phyloP scores from a whole-genome alignment of 2,329 filamentous ascomycete genomes.

The Coniella vitis region DNA sequence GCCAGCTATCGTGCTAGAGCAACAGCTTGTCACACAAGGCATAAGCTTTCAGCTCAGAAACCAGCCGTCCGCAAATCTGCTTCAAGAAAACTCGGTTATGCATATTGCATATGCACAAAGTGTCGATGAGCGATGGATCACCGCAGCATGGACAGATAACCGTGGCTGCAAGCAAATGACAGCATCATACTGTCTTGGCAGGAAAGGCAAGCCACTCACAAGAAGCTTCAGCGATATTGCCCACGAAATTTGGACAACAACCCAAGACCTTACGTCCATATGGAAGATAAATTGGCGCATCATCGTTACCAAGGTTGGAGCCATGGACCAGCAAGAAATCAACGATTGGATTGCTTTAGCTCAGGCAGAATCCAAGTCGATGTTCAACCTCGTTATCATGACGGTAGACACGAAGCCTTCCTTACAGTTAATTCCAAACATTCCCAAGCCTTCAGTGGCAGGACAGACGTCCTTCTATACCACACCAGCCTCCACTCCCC shows the following conservation, averaged over 20 bases:
- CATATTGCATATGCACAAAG: slow-evolving; percentile 75
- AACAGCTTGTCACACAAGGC: slow-evolving; percentile 58
- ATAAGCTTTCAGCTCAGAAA: slow-evolving; percentile 69
- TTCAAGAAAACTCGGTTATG: slow-evolving; percentile 73
- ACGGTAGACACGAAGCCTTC: slow-evolving; percentile 60
- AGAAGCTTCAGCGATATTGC: slow-evolving; percentile 57
- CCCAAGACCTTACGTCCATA: slow-evolving; percentile 62
- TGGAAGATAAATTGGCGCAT: slow-evolving; percentile 72
- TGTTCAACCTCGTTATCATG: slow-evolving; percentile 51
- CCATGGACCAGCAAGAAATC: slow-evolving; percentile 60
- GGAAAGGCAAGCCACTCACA: slow-evolving; percentile 46
- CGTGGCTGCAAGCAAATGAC: slow-evolving; percentile 66
- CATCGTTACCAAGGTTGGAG: slow-evolving; percentile 64
- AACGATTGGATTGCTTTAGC: slow-evolving; percentile 51
- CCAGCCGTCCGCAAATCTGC: slow-evolving; percentile 62
- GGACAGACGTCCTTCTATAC: slow-evolving; percentile 42
- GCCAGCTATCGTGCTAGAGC: slow-evolving; percentile 67
- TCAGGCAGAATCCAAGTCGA: slow-evolving; percentile 43
- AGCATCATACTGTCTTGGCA: slow-evolving; percentile 64
- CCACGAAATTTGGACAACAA: slow-evolving; percentile 72
- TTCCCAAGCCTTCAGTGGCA: slow-evolving; percentile 40
- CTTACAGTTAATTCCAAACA: slow-evolving; percentile 54
- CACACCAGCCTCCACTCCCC: slow-evolving; percentile 64
- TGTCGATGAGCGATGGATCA: slow-evolving; percentile 70
- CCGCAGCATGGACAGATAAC: slow-evolving; percentile 75